A percentile compares a stretch with the other conserved stretches of the same genome.
These are phyloP conservation scores for Diaporthe sp. DNA, from an alignment of 2,329 filamentous ascomycete genomes.

Conservation along the genomic window DNA sequence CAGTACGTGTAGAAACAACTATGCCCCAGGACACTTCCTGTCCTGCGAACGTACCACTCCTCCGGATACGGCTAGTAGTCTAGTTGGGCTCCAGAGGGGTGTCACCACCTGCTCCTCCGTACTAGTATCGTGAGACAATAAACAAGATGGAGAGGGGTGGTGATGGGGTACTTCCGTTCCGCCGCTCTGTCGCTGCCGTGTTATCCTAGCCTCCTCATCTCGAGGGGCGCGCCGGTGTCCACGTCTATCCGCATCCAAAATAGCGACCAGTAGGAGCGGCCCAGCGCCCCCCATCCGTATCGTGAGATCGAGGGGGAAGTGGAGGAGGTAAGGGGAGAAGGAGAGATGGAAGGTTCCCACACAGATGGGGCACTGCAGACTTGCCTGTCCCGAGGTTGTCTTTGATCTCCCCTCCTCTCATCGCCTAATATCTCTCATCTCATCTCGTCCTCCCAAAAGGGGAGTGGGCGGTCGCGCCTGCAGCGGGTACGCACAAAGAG, in stretches of 20 bases:
- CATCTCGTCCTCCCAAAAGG: background rate
- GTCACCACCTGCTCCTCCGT: constrained; percentile 20
- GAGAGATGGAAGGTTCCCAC: constrained; percentile 24
- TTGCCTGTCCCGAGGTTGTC: constrained; percentile 1
- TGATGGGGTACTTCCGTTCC: background rate
- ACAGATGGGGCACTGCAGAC: constrained; percentile 29
- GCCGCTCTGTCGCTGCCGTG: background rate
- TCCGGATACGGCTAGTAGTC: constrained; percentile 2
- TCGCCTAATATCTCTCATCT: constrained; percentile 14
- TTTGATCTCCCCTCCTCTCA: background rate
- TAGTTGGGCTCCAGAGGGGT: background rate
- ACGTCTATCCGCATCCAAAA: constrained; percentile 20
- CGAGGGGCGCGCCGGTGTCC: background rate
- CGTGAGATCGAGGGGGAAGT: constrained; percentile 24
- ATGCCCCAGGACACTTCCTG: background rate
- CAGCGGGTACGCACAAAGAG: constrained; percentile 10
- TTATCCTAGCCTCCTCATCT: constrained; percentile 10
- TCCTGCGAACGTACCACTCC: constrained; percentile 3
- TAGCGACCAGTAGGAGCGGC: constrained; percentile 10
- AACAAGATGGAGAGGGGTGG: background rate
- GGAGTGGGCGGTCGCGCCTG: background rate
- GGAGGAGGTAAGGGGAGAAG: background rate
- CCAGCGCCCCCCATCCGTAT: constrained; percentile 11
- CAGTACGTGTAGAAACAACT: background rate
- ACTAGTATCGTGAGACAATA: constrained; percentile 29